A percentile compares a stretch with the other conserved stretches of the same genome.
Evolutionary conservation across 2,329 filamentous ascomycete species (phyloP).

Genomic region (Grosmannia penicillata): DNA sequence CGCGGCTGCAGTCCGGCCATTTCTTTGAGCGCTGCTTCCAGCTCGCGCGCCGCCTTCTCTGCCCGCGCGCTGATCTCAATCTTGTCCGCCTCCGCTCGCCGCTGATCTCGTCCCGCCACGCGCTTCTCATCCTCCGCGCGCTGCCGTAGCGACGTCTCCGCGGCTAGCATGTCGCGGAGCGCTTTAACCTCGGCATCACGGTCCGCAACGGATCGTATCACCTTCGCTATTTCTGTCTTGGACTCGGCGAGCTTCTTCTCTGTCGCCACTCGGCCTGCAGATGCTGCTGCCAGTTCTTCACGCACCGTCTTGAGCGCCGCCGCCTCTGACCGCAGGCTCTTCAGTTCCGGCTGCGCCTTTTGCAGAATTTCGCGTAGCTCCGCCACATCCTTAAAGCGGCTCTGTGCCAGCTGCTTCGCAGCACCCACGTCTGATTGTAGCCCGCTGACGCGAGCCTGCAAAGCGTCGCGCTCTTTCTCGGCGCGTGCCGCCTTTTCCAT

Average conservation of each 20-base stretch:
- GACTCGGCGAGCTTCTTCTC: slow-evolving; percentile 76
- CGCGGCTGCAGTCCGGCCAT: slow-evolving; percentile 48
- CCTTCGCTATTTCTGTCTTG: slow-evolving; percentile 53
- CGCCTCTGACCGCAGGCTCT: slow-evolving; percentile 62
- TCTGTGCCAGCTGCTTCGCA: slow-evolving; percentile 73
- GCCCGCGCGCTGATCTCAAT: slow-evolving; percentile 59
- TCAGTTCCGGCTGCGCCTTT: slow-evolving; percentile 76
- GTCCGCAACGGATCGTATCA: slow-evolving; percentile 56
- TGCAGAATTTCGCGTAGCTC: slow-evolving; percentile 67
- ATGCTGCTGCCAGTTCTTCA: slow-evolving; percentile 56
- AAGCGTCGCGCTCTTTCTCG: slow-evolving; percentile 45
- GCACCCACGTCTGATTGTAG: slow-evolving; percentile 75
- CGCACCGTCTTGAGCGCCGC: slow-evolving; percentile 58
- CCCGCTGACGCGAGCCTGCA: slow-evolving; percentile 53
- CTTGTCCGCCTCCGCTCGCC: slow-evolving; percentile 64
- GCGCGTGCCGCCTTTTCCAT: too few species aligned
- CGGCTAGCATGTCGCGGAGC: slow-evolving; percentile 63
- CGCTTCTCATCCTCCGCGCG: slow-evolving; percentile 69
- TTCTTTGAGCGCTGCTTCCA: slow-evolving; percentile 60
- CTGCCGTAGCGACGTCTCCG: slow-evolving; percentile 56
- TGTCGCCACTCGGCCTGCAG: slow-evolving; percentile 49
- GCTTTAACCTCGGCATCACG: slow-evolving; percentile 65
- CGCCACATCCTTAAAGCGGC: slow-evolving; percentile 73
- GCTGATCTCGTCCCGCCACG: slow-evolving; percentile 59
- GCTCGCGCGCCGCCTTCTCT: slow-evolving; percentile 57